phyloP scores from a whole-genome alignment of 768 basidiomycete species.

The Leccinum imitatum region DNA sequence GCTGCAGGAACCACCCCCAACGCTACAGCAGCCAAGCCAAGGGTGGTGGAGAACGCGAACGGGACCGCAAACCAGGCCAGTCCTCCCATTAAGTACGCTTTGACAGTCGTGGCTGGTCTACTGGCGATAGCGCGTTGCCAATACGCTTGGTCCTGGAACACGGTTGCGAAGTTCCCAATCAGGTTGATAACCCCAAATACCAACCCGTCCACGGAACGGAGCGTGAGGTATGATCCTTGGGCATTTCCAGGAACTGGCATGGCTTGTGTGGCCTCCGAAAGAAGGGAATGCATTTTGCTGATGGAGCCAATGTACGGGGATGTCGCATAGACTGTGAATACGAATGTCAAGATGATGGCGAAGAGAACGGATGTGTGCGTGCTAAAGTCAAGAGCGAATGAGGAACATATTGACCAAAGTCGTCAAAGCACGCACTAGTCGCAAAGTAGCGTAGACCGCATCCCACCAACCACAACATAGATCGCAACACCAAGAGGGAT shows the following conservation, averaged over 20 bases:
- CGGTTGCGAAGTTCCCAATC: constrained; percentile 76
- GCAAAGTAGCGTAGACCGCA: constrained; percentile 82
- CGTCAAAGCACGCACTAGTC: constrained; percentile 63
- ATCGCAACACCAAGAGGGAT: constrained; percentile 86
- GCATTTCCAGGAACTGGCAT: constrained; percentile 80
- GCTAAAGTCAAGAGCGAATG: constrained; percentile 37
- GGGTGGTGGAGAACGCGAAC: constrained; percentile 81
- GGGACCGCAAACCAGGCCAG: constrained; percentile 92
- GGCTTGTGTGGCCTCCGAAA: constrained; percentile 52
- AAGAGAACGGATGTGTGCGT: constrained; percentile 87
- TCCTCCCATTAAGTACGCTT: constrained; percentile 88
- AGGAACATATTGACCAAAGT: neutral
- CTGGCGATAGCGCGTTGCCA: constrained; percentile 93
- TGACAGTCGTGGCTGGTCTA: constrained; percentile 79
- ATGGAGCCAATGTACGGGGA: constrained; percentile 79
- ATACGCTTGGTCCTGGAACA: constrained; percentile 74
- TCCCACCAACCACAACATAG: constrained; percentile 85
- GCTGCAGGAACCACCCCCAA: constrained; percentile 47
- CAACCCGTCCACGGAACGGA: constrained; percentile 72
- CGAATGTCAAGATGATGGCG: constrained; percentile 74
- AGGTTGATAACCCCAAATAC: constrained; percentile 88
- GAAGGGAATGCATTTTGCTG: constrained; percentile 73
- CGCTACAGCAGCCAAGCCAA: constrained; percentile 87
- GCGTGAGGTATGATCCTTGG: constrained; percentile 80
- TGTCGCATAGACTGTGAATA: constrained; percentile 83